Percentiles rank a stretch among this genome's conserved stretches.
Evolutionary conservation across 345 rosid species (phyloP).

Genomic region (Hypericum androsaemum): DNA sequence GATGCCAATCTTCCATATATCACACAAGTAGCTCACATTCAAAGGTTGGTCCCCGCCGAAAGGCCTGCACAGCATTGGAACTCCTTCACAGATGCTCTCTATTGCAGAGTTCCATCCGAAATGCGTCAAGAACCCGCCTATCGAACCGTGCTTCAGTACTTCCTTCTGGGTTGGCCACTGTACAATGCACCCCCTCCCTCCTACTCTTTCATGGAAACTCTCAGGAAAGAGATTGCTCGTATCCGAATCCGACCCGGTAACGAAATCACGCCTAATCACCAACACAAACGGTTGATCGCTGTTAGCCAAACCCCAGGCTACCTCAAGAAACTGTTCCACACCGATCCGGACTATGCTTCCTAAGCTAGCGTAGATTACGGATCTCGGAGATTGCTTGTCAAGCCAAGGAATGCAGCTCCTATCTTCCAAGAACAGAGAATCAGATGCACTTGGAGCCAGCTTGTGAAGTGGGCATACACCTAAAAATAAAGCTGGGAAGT

Average conservation of each 20-base stretch:
- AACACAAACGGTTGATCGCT: constrained; percentile 18
- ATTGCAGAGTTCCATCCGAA: background rate
- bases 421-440: constrained; percentile 18
- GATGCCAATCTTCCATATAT: constrained; percentile 1
- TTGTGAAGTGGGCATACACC: too few relatives aligned
- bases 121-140: constrained; percentile 3
- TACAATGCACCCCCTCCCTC: background rate
- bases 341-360: constrained; percentile 22
- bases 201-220: constrained; percentile 7
- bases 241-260: background rate
- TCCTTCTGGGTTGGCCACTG: background rate
- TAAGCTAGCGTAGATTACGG: constrained; percentile 34
- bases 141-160: background rate
- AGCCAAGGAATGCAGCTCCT: constrained; percentile 29
- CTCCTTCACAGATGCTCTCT: constrained; percentile 1
- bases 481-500: background rate
- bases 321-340: constrained; percentile 15
- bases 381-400: constrained; percentile 18
- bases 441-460: constrained; percentile 13
- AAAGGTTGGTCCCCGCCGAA: background rate
- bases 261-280: constrained; percentile 22
- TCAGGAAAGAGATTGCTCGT: constrained; percentile 11
- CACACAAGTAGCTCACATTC: background rate
- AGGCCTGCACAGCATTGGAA: background rate
- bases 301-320: constrained; percentile 24